Conservation (phyloP, 2,329 filamentous ascomycete species). For the Fusarium falciforme region DNA sequence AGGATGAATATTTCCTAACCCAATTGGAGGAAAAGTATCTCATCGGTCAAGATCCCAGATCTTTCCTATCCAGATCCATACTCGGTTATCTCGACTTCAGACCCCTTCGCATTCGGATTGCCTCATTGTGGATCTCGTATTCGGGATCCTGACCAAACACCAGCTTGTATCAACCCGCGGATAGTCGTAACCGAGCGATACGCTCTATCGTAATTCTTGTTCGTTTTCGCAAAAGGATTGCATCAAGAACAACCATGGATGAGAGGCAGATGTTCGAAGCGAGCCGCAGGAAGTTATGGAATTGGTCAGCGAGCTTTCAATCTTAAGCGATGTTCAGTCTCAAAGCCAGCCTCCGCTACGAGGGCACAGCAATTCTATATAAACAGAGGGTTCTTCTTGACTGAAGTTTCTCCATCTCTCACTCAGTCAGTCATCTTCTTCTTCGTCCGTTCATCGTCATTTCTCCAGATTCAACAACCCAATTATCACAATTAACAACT, state of each 20-base stretch:
- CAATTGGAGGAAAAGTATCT: background rate
- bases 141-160: constrained; percentile 7
- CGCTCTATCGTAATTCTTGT: constrained; percentile 10
- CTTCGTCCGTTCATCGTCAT: too few species aligned
- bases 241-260: background rate
- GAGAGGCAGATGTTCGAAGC: background rate
- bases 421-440: background rate
- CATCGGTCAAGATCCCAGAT: background rate
- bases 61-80: constrained; percentile 10
- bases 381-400: background rate
- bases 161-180: background rate
- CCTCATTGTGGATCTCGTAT: constrained; percentile 11
- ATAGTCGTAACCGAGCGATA: background rate
- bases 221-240: constrained; percentile 30
- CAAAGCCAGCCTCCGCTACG: background rate
- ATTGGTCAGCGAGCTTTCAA: background rate
- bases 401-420: background rate
- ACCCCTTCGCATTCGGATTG: constrained; percentile 29
- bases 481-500: background rate
- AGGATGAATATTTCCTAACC: background rate
- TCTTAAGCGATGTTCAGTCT: constrained; percentile 5
- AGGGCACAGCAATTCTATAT: constrained; percentile 7
- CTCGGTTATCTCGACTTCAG: background rate
- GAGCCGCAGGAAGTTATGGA: background rate
- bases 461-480: rapidly evolving